Evolutionary conservation across 306 rosid species (phyloP).

Genomic region (Carpinus viminea): DNA sequence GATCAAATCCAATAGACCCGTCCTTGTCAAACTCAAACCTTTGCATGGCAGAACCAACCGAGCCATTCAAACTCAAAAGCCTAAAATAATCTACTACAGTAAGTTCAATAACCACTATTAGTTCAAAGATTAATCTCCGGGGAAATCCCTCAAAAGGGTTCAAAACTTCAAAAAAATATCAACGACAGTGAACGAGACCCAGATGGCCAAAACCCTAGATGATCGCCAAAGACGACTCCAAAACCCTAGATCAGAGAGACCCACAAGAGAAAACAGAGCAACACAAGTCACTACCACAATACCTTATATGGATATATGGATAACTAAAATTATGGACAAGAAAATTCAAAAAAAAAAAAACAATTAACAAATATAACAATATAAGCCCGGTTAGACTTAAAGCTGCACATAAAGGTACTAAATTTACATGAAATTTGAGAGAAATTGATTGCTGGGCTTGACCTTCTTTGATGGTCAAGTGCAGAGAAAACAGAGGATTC

Average conservation of each 20-base stretch:
- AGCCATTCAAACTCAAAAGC: conserved; percentile 44
- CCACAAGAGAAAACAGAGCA: conserved; percentile 17
- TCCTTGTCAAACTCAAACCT: conserved; percentile 47
- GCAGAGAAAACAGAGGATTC: conserved; percentile 8
- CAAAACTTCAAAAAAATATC: background rate
- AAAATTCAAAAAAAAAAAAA: conserved; percentile 35
- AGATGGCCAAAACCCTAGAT: conserved; percentile 32
- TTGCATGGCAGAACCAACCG: conserved; percentile 56
- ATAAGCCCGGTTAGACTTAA: background rate
- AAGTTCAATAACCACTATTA: background rate
- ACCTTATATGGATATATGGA: conserved; percentile 38
- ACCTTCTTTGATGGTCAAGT: conserved; percentile 34
- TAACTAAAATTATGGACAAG: conserved; percentile 47
- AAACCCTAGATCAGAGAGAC: conserved; percentile 44
- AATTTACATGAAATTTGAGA: conserved; percentile 1
- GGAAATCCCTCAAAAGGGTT: background rate
- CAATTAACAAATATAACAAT: conserved; percentile 19
- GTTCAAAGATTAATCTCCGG: conserved; percentile 6
- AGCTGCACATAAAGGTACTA: background rate
- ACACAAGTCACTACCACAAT: conserved; percentile 7
- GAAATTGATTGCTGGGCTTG: conserved; percentile 7
- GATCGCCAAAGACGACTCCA: conserved; percentile 18
- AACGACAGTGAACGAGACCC: conserved; percentile 23
- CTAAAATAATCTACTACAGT: conserved; percentile 27
- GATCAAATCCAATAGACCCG: conserved; percentile 52